Conservation (phyloP, 345 rosid genomes). For the Populus euphratica region DNA sequence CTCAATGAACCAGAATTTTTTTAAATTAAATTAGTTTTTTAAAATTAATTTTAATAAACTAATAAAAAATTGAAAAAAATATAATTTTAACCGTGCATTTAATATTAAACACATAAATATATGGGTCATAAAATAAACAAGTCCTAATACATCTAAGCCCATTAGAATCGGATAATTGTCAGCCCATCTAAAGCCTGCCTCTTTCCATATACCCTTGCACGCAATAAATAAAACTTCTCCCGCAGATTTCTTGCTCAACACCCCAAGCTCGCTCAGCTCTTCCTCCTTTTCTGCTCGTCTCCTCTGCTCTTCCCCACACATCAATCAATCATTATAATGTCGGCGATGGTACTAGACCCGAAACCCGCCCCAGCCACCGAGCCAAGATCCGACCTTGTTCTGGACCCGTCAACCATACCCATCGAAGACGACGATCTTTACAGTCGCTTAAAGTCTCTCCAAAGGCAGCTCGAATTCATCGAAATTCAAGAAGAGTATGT, state of each 20-base stretch:
- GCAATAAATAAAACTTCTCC: background rate
- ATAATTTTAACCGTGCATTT: no score
- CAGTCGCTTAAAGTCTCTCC: constrained; percentile 68
- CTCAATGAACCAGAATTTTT: no score
- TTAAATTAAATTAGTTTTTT: no score
- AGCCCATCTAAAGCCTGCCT: background rate
- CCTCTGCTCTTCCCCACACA: background rate
- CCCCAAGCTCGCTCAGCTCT: background rate
- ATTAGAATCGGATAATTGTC: background rate
- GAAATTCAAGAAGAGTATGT: constrained; percentile 96
- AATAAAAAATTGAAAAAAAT: no score
- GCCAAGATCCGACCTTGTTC: constrained; percentile 8
- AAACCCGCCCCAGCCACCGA: constrained; percentile 33
- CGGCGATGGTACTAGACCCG: constrained; percentile 59
- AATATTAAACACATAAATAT: no score
- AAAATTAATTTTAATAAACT: no score
- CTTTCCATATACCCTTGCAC: background rate
- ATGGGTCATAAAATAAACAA: background rate
- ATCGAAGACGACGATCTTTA: constrained; percentile 83
- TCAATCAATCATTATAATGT: constrained; percentile 1
- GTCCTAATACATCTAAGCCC: background rate
- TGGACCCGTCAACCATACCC: background rate
- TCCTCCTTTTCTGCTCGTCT: background rate
- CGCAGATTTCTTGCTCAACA: background rate
- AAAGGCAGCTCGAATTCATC: constrained; percentile 81